Base-by-base conservation (phyloP, 495 filamentous ascomycete genomes). In the Tuber melanosporum region DNA sequence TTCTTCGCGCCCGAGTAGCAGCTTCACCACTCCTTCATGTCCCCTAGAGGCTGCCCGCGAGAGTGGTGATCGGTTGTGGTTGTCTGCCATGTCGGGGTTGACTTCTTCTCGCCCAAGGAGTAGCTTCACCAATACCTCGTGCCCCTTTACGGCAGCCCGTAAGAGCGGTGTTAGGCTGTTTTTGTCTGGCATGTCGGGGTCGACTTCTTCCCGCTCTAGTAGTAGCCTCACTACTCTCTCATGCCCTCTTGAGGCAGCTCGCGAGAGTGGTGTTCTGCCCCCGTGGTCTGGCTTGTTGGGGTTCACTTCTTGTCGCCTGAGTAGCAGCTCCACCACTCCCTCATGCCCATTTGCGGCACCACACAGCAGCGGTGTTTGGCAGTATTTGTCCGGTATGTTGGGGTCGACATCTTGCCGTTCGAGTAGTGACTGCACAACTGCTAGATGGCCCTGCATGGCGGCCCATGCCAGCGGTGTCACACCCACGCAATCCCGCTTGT, bases 331-430 rank as follows among this genome's bases (percentile, higher is more conserved):
- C 44, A 83, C 81, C 1, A 83, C 78, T 15, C 52, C 71, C 45
- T 81, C 78, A 75, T 87, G 82, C 15, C 85, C 86, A 20, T 76
- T 76, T 70, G 73, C 77, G 42, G 85, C 83, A 32, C 85, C 86
- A 77, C 75, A 79, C 22, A 75, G 83, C 0, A 85, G 80, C 43
- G 84, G 77, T 7, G 84, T 81, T 57, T 76, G 77, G 8, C 76
- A 75, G 41, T 75, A 0, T 0, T n/a, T 22, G 20, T 52, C 47
- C 9, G 47, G 47, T 0, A n/a, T n/a, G 2, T n/a, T 17, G 0
- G 47, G 47, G 47, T n/a, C 17, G 20, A n/a, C 7, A 9, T n/a
- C 20, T n/a, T 9, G 0, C 45, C 3, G 72, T 32, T 73, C 80
- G 20, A 52, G 47, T n/a, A 47, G 45, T 19, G 83, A 57, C 49